These are phyloP conservation scores for Talaromyces stipitatus DNA, from an alignment of 495 filamentous ascomycete genomes.

Conservation along the genomic window DNA sequence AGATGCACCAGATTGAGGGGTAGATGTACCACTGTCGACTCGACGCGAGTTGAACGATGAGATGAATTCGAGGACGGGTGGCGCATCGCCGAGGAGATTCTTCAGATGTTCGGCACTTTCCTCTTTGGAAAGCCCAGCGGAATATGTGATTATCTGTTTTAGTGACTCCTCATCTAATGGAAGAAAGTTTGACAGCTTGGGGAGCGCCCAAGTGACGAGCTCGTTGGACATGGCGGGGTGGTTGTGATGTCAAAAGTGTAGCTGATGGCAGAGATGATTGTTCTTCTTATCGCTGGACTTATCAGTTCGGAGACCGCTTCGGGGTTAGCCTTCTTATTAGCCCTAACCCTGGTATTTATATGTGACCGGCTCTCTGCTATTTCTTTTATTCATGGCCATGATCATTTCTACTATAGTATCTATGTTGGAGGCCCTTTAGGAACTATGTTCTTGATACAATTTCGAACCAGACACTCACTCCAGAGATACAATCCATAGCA, in stretches of 20 bases:
- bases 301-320: not conserved
- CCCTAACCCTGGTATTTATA: not conserved
- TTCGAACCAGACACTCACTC: too few species aligned
- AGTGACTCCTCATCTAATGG: conserved; percentile 79
- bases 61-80: conserved; percentile 84
- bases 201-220: conserved; percentile 46
- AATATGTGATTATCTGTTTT: conserved; percentile 73
- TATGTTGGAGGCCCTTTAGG: too few species aligned
- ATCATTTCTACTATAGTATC: not conserved
- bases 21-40: conserved; percentile 26
- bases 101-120: conserved; percentile 77
- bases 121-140: conserved; percentile 59
- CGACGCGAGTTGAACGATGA: conserved; percentile 78
- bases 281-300: not conserved
- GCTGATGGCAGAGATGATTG: not conserved
- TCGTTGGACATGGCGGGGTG: conserved; percentile 6
- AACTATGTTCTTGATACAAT: too few species aligned
- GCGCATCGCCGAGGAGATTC: conserved; percentile 80
- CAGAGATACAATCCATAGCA: too few species aligned
- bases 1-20: conserved; percentile 14
- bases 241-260: not conserved
- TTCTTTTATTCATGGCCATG: not conserved
- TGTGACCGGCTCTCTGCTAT: too few species aligned
- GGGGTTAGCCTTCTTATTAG: not conserved
- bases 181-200: conserved; percentile 68